phyloP scores from a whole-genome alignment of 2,329 filamentous ascomycete species.

The Fusarium piperis region DNA sequence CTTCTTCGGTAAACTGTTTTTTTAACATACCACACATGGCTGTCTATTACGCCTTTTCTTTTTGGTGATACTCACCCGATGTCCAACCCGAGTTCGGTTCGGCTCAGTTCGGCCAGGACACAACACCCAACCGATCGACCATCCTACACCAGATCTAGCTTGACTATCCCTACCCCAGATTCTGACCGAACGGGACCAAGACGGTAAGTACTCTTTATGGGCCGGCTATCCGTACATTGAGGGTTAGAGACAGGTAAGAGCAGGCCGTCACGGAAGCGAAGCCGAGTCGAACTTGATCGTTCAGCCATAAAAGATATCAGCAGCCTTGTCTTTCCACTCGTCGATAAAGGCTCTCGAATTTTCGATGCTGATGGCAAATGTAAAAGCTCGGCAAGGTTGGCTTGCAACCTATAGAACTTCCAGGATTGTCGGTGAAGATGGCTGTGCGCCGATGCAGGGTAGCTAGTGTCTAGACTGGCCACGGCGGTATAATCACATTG shows the following conservation, averaged over 20 bases:
- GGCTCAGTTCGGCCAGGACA: not conserved
- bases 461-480: accelerated
- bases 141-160: not conserved
- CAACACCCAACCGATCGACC: not conserved
- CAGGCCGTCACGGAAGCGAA: not conserved
- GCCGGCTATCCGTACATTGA: not conserved
- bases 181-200: not conserved
- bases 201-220: not conserved
- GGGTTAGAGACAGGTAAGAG: not conserved
- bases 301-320: not conserved
- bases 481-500: not conserved
- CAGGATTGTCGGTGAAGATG: no score
- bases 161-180: not conserved
- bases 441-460: not conserved
- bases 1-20: not conserved
- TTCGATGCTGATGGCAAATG: slow-evolving; percentile 23
- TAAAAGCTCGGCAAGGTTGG: no score
- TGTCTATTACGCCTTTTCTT: not conserved
- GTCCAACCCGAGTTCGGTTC: not conserved
- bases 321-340: not conserved
- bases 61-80: not conserved
- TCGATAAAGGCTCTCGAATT: slow-evolving; percentile 33
- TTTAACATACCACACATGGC: not conserved
- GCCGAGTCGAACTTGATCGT: not conserved
- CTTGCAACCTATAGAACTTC: no score